Evolutionary conservation across 1,284 basidiomycete genomes (phyloP), one percentile per base, ranked within the genome.

Genomic region (Melanopsichium pennsylvanicum): DNA sequence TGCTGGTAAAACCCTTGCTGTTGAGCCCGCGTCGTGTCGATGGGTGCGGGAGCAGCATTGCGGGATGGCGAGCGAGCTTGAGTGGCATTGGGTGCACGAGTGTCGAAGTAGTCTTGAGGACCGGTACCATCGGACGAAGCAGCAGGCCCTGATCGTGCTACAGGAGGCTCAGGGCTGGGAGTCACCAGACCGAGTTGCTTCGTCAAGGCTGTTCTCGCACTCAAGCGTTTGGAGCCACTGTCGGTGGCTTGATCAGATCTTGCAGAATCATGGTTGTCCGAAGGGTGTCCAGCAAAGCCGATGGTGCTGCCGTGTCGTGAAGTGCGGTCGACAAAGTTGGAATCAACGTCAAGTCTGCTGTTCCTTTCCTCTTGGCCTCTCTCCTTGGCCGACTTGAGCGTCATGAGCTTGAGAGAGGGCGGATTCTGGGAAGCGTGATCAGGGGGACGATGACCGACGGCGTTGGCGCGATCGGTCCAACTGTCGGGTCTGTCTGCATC

Each of bases 401-500:
- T 72, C 58, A 75, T 68, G 38, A 77, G 49, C 47, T 77, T 77
- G 19, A 77, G 63, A 10, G 66, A 68, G 6, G 73, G 75, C 3
- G 75, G 75, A 44, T 77, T 77, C 55, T 77, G 75, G n/a, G 67
- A 72, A 13, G 74, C 75, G 31, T 49, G 59, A 45, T 77, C 75
- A 32, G 74, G 75, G 7, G 75, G 75, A 21, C 75, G 58, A 22
- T 69, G 64, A 4, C 75, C 74, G 18, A 77, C 75, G 19, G 75
- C 75, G n/a, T 52, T 60, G 8, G 75, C 75, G 25, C 73, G 55
- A 19, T 70, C 59, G 5, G 61, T 61, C 75, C 75, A 77, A 48
- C 71, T 74, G 8, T 60, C 69, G 13, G 64, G 63, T 15, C 63
- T 31, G 11, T 51, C 32, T 11, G 54, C 23, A 8, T 56, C 31